Conservation (phyloP, 192 early-diverging fungal genomes). For the Coemansia sp. region DNA sequence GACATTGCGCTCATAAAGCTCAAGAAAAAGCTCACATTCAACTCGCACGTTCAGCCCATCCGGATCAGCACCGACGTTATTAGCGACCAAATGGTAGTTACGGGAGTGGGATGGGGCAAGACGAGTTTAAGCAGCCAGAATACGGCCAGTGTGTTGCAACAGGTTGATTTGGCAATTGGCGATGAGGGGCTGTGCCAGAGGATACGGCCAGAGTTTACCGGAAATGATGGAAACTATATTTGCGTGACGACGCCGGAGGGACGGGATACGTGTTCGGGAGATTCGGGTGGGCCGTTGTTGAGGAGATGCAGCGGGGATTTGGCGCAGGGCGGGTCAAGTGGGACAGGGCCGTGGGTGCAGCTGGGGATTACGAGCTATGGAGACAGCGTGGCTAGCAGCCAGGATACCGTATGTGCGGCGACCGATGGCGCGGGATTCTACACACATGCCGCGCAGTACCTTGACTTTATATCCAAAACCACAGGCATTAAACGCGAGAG, state of each 20-base stretch:
- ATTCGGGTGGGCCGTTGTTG: constrained; percentile 46
- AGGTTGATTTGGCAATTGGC: constrained; percentile 32
- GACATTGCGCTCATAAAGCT: constrained; percentile 56
- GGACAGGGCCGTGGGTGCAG: constrained; percentile 38
- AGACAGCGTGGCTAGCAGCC: constrained; percentile 18
- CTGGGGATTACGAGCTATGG: constrained; percentile 57
- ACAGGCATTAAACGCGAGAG: constrained; percentile 30
- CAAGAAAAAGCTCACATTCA: constrained; percentile 32
- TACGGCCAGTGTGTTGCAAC: constrained; percentile 27
- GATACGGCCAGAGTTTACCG: constrained; percentile 22
- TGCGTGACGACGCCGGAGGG: constrained; percentile 52
- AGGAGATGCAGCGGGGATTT: constrained; percentile 40
- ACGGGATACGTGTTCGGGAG: constrained; percentile 49
- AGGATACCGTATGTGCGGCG: constrained; percentile 33
- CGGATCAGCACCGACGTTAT: constrained; percentile 33
- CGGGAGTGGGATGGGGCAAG: constrained; percentile 54
- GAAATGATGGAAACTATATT: constrained; percentile 48
- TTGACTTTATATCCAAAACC: constrained; percentile 42
- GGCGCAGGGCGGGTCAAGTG: too few species aligned
- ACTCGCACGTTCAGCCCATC: constrained; percentile 36
- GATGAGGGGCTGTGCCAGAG: constrained; percentile 25
- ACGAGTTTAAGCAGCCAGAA: constrained; percentile 21
- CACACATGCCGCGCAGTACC: constrained; percentile 46
- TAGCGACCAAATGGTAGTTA: constrained; percentile 28
- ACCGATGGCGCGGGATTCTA: constrained; percentile 53